Conservation (phyloP, 2,329 filamentous ascomycete species). For the Remersonia thermophila region DNA sequence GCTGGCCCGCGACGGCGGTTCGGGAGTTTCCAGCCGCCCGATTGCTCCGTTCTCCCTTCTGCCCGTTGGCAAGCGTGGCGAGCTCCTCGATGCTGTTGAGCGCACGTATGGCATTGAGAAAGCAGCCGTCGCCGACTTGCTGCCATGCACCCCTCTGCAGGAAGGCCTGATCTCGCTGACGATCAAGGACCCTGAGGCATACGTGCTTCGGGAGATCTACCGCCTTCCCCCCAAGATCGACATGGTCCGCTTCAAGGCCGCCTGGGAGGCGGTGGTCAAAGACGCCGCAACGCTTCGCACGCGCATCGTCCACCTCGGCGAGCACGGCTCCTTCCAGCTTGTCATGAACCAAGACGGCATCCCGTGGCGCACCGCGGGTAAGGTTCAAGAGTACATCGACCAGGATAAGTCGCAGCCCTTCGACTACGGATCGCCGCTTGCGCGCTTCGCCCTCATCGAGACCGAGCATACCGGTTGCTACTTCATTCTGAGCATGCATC, state of each 20-base stretch:
- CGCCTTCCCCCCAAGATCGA: constrained; percentile 20
- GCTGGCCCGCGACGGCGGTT: constrained; percentile 5
- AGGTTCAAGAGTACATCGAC: constrained; percentile 2
- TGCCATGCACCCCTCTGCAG: constrained; percentile 14
- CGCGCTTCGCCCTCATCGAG: constrained; percentile 1
- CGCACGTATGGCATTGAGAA: not conserved
- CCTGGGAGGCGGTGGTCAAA: constrained; percentile 5
- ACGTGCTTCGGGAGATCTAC: constrained; percentile 37
- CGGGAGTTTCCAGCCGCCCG: not conserved
- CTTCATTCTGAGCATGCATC: constrained; percentile 3
- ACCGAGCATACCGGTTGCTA: constrained; percentile 1
- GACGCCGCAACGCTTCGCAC: constrained; percentile 8
- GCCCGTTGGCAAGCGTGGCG: too few relatives aligned
- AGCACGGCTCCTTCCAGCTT: constrained; percentile 1
- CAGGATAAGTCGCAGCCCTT: not conserved
- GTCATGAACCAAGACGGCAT: not conserved
- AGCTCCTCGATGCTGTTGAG: not conserved
- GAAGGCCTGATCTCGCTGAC: constrained; percentile 39
- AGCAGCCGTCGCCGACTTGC: constrained; percentile 30
- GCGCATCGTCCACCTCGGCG: constrained; percentile 4
- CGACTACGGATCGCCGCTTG: not conserved
- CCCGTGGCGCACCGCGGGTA: not conserved
- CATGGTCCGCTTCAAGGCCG: constrained; percentile 7
- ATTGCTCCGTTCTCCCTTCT: constrained; percentile 7
- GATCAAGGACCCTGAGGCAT: constrained; percentile 36